Conservation (phyloP, 352 stramenopile species). For the Pythium chondricola region DNA sequence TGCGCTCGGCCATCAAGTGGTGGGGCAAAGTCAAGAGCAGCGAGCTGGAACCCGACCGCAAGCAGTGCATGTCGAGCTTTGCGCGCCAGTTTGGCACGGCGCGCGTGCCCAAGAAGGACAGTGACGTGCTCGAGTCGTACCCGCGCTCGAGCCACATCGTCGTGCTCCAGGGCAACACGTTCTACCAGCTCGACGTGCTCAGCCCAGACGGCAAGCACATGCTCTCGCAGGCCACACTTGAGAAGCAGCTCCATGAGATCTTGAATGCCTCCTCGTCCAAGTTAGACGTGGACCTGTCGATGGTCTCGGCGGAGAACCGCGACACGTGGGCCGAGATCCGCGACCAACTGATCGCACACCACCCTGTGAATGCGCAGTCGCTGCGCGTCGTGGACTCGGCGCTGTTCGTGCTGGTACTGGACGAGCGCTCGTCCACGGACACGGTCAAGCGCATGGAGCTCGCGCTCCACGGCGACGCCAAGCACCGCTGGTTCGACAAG, state of each 20-base stretch:
- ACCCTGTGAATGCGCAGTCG: conserved; percentile 67
- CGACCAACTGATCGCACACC: conserved; percentile 52
- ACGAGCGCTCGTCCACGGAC: conserved; percentile 59
- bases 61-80: conserved; percentile 88
- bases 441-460: conserved; percentile 73
- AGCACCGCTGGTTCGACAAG: conserved; percentile 92
- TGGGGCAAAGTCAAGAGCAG: conserved; percentile 85
- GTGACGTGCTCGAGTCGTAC: conserved; percentile 72
- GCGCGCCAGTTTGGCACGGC: conserved; percentile 83
- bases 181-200: conserved; percentile 79
- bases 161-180: conserved; percentile 82
- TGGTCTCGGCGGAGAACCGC: conserved; percentile 77
- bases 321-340: conserved; percentile 84
- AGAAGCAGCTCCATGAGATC: conserved; percentile 61
- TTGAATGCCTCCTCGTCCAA: conserved; percentile 42
- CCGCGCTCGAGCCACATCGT: conserved; percentile 84
- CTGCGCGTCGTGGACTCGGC: conserved; percentile 84
- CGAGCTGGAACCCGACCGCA: conserved; percentile 85
- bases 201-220: conserved; percentile 78
- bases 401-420: conserved; percentile 85
- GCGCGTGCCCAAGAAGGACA: conserved; percentile 61
- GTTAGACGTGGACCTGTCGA: conserved; percentile 54
- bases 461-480: conserved; percentile 78
- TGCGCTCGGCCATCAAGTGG: conserved; percentile 83
- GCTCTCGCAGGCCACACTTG: conserved; percentile 62